Conservation (phyloP, 805 yeast genomes). For the Wickerhamiella hasegawae region DNA sequence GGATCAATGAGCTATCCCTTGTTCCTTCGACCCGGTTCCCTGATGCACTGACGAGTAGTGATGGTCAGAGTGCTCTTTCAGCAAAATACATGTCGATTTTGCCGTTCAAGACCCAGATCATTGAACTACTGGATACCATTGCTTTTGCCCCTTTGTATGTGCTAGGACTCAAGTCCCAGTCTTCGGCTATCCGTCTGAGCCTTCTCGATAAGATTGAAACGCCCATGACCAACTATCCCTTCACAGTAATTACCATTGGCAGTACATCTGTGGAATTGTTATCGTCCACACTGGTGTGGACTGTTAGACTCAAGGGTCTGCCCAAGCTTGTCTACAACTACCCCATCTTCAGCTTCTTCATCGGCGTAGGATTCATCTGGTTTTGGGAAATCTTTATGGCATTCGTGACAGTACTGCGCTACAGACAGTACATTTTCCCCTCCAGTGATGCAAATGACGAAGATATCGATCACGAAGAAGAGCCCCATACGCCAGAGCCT, state of each 20-base stretch:
- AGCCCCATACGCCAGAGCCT: too few relatives aligned
- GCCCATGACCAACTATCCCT: neutral
- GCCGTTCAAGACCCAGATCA: conserved; percentile 17
- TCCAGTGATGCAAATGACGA: too few relatives aligned
- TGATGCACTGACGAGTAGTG: conserved; percentile 3
- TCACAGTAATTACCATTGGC: neutral
- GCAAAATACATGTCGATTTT: conserved; percentile 17
- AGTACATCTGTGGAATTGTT: conserved; percentile 1
- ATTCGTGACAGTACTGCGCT: neutral
- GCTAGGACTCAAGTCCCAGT: conserved; percentile 16
- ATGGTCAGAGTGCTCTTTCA: conserved; percentile 1
- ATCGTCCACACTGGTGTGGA: conserved; percentile 3
- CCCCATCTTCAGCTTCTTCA: conserved; percentile 8
- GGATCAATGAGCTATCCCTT: conserved; percentile 1
- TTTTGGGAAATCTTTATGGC: conserved; percentile 10
- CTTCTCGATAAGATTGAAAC: conserved; percentile 10
- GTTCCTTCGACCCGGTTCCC: neutral
- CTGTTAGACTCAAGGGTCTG: conserved; percentile 7
- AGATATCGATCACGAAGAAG: too few relatives aligned
- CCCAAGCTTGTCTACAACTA: conserved; percentile 7
- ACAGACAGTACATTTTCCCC: too few relatives aligned
- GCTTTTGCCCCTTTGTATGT: conserved; percentile 18
- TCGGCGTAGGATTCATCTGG: conserved; percentile 7
- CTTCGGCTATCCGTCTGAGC: conserved; percentile 12
- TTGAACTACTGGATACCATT: conserved; percentile 17